Conservation (phyloP, 495 filamentous ascomycete species). For the Lophiotrema nucula region DNA sequence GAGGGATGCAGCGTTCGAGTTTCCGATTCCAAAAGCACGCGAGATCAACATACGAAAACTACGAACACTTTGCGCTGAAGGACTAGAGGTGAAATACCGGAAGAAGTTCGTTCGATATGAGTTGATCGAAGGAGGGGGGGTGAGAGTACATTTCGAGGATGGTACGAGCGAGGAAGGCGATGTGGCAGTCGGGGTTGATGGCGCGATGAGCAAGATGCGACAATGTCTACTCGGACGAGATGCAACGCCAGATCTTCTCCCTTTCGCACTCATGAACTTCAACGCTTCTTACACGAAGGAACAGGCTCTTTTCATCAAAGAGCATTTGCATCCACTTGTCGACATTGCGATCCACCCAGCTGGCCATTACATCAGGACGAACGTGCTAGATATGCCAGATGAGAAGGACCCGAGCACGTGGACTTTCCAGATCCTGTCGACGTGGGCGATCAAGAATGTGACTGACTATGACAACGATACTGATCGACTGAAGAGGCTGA, state of each 20-base stretch:
- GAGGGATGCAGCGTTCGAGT: slow-evolving; percentile 13
- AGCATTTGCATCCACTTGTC: slow-evolving; percentile 34
- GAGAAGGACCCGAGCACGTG: slow-evolving; percentile 41
- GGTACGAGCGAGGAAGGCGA: slow-evolving; percentile 22
- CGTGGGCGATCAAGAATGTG: slow-evolving; percentile 37
- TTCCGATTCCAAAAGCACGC: slow-evolving; percentile 12
- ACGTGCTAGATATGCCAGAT: slow-evolving; percentile 34
- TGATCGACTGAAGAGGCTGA: slow-evolving; percentile 43
- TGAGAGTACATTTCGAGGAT: slow-evolving; percentile 29
- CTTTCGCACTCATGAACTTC: slow-evolving; percentile 29
- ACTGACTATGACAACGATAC: slow-evolving; percentile 26
- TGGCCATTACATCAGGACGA: slow-evolving; percentile 23
- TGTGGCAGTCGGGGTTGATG: slow-evolving; percentile 34
- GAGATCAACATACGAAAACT: slow-evolving; percentile 26
- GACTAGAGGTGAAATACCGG: slow-evolving; percentile 13
- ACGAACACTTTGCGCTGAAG: slow-evolving; percentile 11
- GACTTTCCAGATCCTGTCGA: slow-evolving; percentile 42
- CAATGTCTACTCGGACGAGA: slow-evolving; percentile 22
- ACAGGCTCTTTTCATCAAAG: slow-evolving; percentile 37
- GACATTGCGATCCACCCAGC: slow-evolving; percentile 35
- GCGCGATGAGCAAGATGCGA: slow-evolving; percentile 31
- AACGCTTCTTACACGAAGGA: slow-evolving; percentile 39
- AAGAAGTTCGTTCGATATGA: slow-evolving; percentile 12
- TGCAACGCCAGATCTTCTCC: slow-evolving; percentile 14
- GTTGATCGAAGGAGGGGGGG: slow-evolving; percentile 10